Base-by-base conservation (phyloP, 345 rosid species). In the Eucalyptus sp. region DNA sequence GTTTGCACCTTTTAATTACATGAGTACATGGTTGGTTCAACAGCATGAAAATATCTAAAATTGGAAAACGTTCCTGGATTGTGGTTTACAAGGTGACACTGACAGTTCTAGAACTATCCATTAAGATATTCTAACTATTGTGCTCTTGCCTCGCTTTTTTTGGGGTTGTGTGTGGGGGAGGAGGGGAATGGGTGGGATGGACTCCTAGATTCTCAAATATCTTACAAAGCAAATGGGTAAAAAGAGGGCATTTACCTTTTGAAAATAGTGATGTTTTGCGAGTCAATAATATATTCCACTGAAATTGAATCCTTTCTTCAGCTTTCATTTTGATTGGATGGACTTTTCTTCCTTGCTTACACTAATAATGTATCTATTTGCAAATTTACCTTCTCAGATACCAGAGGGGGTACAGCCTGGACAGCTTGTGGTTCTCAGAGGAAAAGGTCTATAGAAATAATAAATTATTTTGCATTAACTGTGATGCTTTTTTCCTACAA, bases 401-500 rank as follows among this genome's bases (percentile, higher is more conserved):
- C 99, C 99, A 17, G 92, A 93, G 90, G 99, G 99, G 46, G 96
- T 93, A 92, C 99, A 96, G 90, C 99, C 93, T 89, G 99, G 98
- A 87, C 95, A 97, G 88, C 92, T 94, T 86, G 85, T 95, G 90
- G 92, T 93, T 86, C 92, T 76, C 44, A 95, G 97, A 94, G 97
- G 98, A 88, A 96, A 96, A 96, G 99, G 99, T 96, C 90, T 68
- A 56, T 84, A 41, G 80, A 51, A 88, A 91, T 68, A 66, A 50
- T 9, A 37, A 86, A 62, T 64, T 13, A 9, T 60, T 85, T 86
- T 86, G 49, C 87, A 89, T 31, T 76, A 76, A 76, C 33, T 79
- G 46, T 41, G 29, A 58, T 52, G 22, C 83, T 43, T 84, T 54
- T 84, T 66, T 48, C 86, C 88, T 43, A 88, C 86, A 58, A 31